phyloP scores from a whole-genome alignment of 2,329 filamentous ascomycete genomes.

The Fusarium sororula region DNA sequence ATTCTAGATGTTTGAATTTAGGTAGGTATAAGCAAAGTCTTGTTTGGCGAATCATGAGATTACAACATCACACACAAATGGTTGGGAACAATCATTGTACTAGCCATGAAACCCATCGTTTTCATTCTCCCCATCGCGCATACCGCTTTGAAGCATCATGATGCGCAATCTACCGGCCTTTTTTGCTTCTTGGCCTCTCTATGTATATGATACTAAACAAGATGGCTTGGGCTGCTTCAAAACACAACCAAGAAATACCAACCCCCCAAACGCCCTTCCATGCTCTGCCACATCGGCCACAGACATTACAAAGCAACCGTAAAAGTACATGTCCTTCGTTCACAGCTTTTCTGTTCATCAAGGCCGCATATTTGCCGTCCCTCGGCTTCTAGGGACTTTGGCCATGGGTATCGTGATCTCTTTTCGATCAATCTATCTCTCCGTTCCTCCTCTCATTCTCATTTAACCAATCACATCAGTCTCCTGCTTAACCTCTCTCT shows the following conservation, averaged over 20 bases:
- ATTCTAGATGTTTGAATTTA: not conserved
- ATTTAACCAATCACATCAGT: conserved; percentile 51
- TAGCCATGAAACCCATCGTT: conserved; percentile 29
- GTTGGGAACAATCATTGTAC: conserved; percentile 5
- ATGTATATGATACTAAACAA: conserved; percentile 39
- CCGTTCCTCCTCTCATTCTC: conserved; percentile 6
- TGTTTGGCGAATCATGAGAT: not conserved
- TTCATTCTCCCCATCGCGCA: conserved; percentile 36
- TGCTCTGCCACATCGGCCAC: conserved; percentile 40
- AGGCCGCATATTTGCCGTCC: conserved; percentile 18
- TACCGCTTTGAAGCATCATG: conserved; percentile 33
- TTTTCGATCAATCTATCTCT: conserved; percentile 28
- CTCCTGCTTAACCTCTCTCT: conserved; percentile 50
- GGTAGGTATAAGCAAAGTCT: not conserved
- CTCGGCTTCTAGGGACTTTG: conserved; percentile 9
- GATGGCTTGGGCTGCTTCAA: conserved; percentile 15
- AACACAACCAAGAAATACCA: conserved; percentile 10
- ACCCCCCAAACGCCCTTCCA: conserved; percentile 43
- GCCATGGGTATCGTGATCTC: conserved; percentile 35
- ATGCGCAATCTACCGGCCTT: conserved; percentile 30
- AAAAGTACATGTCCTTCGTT: conserved; percentile 44
- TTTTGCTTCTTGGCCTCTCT: conserved; percentile 38
- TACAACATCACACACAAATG: not conserved
- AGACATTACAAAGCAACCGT: conserved; percentile 42
- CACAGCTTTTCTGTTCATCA: conserved; percentile 31